Evolutionary conservation across 1,139 yeast species (phyloP).

Genomic region (Blastobotrys persicus): DNA sequence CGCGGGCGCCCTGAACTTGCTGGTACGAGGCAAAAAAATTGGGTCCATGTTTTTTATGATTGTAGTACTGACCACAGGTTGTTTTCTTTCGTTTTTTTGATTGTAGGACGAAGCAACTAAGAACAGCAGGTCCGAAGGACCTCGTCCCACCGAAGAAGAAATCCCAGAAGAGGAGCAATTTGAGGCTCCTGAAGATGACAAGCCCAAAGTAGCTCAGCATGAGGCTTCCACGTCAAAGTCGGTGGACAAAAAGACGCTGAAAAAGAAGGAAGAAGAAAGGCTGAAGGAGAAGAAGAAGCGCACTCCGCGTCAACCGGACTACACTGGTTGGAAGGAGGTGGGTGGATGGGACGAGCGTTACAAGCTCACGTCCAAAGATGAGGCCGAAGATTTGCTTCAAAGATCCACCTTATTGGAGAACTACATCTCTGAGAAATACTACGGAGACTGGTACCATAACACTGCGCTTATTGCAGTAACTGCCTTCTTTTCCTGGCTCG

Average conservation of each 20-base stretch:
- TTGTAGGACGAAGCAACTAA: not conserved
- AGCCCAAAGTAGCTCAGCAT: conserved; percentile 1
- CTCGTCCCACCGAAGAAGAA: conserved; percentile 3
- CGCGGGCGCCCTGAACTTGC: not conserved
- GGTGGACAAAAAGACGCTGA: conserved; percentile 5
- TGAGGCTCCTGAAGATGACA: conserved; percentile 6
- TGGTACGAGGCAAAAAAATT: not conserved
- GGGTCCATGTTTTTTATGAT: no score
- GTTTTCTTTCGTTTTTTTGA: no score
- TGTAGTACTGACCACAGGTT: no score
- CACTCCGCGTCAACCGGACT: conserved; percentile 23
- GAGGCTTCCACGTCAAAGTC: conserved; percentile 3
- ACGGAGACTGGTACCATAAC: conserved; percentile 96
- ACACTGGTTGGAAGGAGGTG: conserved; percentile 88
- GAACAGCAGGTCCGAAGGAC: not conserved
- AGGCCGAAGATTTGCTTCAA: conserved; percentile 66
- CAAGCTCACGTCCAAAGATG: conserved; percentile 50
- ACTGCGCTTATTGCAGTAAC: conserved; percentile 65
- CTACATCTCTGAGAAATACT: conserved; percentile 65
- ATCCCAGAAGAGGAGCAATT: conserved; percentile 7
- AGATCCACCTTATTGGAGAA: conserved; percentile 68
- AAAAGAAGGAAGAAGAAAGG: conserved; percentile 14
- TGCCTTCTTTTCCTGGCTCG: conserved; percentile 68
- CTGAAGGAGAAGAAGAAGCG: conserved; percentile 15
- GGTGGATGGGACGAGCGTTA: conserved; percentile 80